Conservation (phyloP, 2,329 filamentous ascomycete genomes). For the Venturia asperata region DNA sequence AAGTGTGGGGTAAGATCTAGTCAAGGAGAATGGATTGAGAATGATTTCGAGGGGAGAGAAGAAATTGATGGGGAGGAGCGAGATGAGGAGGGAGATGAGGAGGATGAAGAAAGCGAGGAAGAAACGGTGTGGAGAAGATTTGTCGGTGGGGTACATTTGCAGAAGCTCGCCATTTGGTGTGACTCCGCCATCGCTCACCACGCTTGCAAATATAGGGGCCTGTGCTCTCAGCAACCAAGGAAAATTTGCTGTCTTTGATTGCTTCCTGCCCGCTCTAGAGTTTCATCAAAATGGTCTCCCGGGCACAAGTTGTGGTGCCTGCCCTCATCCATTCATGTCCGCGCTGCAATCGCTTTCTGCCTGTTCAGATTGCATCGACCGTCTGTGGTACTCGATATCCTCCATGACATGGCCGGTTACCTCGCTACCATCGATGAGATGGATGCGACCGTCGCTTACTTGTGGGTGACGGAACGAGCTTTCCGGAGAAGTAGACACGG, state of each 20-base stretch:
- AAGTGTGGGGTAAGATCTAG: neutral
- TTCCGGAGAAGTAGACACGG: neutral
- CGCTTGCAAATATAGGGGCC: neutral
- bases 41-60: neutral
- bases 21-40: neutral
- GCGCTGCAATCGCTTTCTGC: neutral
- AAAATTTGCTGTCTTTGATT: conserved; percentile 11
- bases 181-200: neutral
- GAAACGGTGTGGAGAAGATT: neutral
- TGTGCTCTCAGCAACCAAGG: neutral
- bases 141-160: neutral
- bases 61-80: neutral
- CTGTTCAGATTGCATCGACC: neutral
- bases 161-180: conserved; percentile 2
- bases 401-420: neutral
- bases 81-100: neutral
- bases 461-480: neutral
- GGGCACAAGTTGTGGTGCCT: neutral
- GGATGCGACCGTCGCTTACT: neutral
- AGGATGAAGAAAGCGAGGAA: too few relatives aligned
- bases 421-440: neutral
- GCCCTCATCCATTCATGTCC: neutral
- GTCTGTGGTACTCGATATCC: neutral
- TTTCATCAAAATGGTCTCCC: neutral
- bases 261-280: neutral